Base-by-base conservation (phyloP, 352 stramenopile genomes). In the Lagenidium sp. region DNA sequence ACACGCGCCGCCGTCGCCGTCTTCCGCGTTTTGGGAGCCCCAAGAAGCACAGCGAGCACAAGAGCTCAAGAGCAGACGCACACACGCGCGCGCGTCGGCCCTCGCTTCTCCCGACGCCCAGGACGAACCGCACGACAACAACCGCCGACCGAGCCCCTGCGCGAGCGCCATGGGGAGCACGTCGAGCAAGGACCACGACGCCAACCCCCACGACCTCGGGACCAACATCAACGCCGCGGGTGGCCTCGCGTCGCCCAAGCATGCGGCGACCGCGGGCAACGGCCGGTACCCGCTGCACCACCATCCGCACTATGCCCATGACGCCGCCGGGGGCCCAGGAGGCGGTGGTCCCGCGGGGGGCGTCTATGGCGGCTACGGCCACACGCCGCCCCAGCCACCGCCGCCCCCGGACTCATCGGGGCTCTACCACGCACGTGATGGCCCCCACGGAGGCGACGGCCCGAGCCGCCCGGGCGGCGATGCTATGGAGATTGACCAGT, bases 151-250 rank as follows among this genome's bases (percentile, higher is more conserved):
- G 49, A 42, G 24, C 13, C 36, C 11, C 19, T n/a, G 28, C 28
- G 28, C 8, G 8, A 32, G 8, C 28, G 34, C 28, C 12, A 92
- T 92, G 79, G 79, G 79, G 40, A 92, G 79, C 68, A 76, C 76
- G 20, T 87, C 71, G 25, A 92, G 79, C 55, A 89, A 89, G 51
- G 61, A 83, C 44, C 71, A 82, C 62, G 79, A 92, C 46, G 60
- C 69, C 36, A 85, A 89, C 50, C 79, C 71, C n/a, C 72, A 74
- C 35, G 77, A 89, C 31, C 56, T 92, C 31, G 79, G 79, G 21
- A 75, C 71, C 35, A 75, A 79, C 41, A 50, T 63, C 31, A 70
- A 64, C 48, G n/a, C n/a, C n/a, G n/a, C n/a, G n/a, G 46, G 46
- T 53, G 50, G 57, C 32, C 55, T 53, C 16, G 44, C 36, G 23